phyloP scores from a whole-genome alignment of 805 yeast species.

The Geotrichum ghanense region DNA sequence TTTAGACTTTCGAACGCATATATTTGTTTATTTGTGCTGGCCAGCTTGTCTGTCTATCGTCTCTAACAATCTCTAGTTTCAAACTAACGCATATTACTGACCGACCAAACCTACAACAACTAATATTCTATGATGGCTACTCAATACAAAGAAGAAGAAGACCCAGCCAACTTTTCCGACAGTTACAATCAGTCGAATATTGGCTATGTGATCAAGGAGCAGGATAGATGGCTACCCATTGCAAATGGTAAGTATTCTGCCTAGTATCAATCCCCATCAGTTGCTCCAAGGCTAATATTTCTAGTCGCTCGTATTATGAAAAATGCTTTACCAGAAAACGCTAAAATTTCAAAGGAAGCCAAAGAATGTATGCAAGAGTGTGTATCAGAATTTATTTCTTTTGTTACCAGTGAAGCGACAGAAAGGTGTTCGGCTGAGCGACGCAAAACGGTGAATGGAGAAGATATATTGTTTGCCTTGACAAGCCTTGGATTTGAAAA shows the following conservation, averaged over 20 bases:
- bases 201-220: conserved; percentile 25
- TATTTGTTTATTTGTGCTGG: no score
- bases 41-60: no score
- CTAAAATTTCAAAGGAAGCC: conserved; percentile 70
- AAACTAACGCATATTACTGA: no score
- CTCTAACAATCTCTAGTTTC: no score
- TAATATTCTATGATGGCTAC: no score
- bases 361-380: conserved; percentile 70
- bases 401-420: conserved; percentile 53
- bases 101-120: no score
- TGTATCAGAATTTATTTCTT: conserved; percentile 55
- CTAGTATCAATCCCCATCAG: conserved; percentile 14
- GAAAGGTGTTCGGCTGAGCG: conserved; percentile 55
- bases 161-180: conserved; percentile 1
- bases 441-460: conserved; percentile 61
- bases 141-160: conserved; percentile 1
- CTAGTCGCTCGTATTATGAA: conserved; percentile 58
- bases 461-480: conserved; percentile 55
- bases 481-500: conserved; percentile 56
- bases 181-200: background rate
- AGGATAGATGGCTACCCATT: conserved; percentile 50
- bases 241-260: conserved; percentile 32
- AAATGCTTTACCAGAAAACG: conserved; percentile 56
- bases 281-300: conserved; percentile 21
- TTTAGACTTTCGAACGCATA: no score